Base-by-base conservation (phyloP, 495 filamentous ascomycete species). In the Aspergillus baeticus region DNA sequence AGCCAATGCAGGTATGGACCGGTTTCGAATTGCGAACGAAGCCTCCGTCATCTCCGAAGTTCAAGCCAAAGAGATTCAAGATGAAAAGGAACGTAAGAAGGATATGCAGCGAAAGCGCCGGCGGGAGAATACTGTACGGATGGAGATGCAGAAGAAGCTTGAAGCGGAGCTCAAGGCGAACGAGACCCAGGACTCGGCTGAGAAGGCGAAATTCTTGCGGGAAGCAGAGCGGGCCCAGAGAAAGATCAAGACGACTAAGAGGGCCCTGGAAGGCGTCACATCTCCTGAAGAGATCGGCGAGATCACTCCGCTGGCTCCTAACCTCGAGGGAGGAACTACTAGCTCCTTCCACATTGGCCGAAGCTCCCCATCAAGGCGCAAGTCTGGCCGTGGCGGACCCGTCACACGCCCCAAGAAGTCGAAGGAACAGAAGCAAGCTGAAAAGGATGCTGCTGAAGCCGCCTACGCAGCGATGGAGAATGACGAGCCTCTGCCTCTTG, bases 81-180 rank as follows among this genome's bases (percentile, higher is more conserved):
- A 94, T 45, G 94, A 99, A 68, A 99, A 98, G 69, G 95, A 98
- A 72, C 90, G 95, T 23, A 99, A 99, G 80, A 99, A 99, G 76
- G 94, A 98, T 59, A 96, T 97, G 89, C 94, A 99, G 65, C 87
- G 95, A 21, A 98, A 97, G 75, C 85, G 94, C 21, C 87, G 94
- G n/a, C 85, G 94, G 17, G 94, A 98, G 68, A 96, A 96, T 73
- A 96, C 94, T 10, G 87, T 96, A 67, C 87, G 89, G 13, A 80
- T 86, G 54, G 91, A 93, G 41, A 83, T 90, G 63, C 86, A 92
- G 62, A 93, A 96, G 73, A 89, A 93, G 59, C 78, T 87, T 10
- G 87, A 92, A 56, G 91, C 91, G 5, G 77, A 95, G 44, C 79
- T 84, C 46, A 87, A 87, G 50, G 91, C 92, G 2, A 81, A 84